These are phyloP conservation scores for Gastrodia elata DNA, from an alignment of 106 monocot species.

Conservation along the genomic window DNA sequence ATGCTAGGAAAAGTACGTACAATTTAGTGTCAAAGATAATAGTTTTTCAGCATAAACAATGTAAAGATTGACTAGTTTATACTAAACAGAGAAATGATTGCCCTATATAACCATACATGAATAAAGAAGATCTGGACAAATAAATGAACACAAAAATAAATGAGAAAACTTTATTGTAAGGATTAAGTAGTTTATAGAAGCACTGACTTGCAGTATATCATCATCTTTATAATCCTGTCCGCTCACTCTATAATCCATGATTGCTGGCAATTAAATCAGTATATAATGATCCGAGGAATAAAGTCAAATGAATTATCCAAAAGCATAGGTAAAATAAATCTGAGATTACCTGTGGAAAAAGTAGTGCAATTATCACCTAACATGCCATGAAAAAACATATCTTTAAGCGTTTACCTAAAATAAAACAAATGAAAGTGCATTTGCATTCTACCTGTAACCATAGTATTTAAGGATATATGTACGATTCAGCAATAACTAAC, in stretches of 20 bases:
- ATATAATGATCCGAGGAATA: slow-evolving; percentile 21
- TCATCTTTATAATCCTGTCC: slow-evolving; percentile 81
- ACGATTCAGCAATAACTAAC: not conserved
- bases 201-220: slow-evolving; percentile 77
- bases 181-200: not conserved
- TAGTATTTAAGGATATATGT: not conserved
- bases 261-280: slow-evolving; percentile 65
- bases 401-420: not conserved
- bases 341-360: slow-evolving; percentile 25
- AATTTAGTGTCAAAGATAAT: not conserved
- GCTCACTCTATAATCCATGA: slow-evolving; percentile 71
- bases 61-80: not conserved
- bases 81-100: not conserved
- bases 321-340: slow-evolving; percentile 9
- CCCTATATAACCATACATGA: not conserved
- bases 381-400: not conserved
- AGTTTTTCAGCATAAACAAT: not conserved
- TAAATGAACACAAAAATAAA: not conserved
- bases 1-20: not conserved
- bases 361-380: not conserved
- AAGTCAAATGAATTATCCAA: slow-evolving; percentile 12
- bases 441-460: too few relatives aligned
- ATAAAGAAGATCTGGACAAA: not conserved
- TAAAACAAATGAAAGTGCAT: not conserved
- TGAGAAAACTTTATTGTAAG: not conserved